Evolutionary conservation across 805 yeast species (phyloP), one percentile per base, ranked within the genome.

Genomic region (Metschnikowia koreensis): DNA sequence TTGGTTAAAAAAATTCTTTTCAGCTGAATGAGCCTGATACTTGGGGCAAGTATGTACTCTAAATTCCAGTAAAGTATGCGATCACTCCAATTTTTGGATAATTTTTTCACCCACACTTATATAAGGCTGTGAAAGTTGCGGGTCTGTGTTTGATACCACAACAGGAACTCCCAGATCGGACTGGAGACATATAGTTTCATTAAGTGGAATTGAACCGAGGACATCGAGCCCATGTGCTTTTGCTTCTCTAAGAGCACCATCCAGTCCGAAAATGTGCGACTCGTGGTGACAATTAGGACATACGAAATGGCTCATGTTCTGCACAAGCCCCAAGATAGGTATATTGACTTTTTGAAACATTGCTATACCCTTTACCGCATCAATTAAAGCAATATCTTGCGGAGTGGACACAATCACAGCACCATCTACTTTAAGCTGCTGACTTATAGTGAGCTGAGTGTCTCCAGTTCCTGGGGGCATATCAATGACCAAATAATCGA

Each of bases 401-500:
- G 96, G 93, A 0, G 96, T 89, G 0, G 91, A 82, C 1, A 89
- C 96, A 38, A 89, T 81, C 1, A 89, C 79, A 0, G 96, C 89
- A 0, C 96, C 96, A 59, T 84, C 87, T 0, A 89, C 81, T 43
- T 78, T 76, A n/a, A 87, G 65, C 60, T 83, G 86, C 66, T 89
- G 96, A 28, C 90, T 83, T n/a, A 89, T 74, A 0, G 96, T 86
- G 49, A 89, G 73, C 61, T 89, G 96, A 0, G 88, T 84, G 64
- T 89, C 96, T 16, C 96, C 96, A 0, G 96, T 89, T 2, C 96
- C 96, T 0, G 96, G 96, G 0, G 96, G 96, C 87, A 89, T 80
- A 60, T 89, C 96, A 10, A 89, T 72, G 1, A 89, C 85, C 44
- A 89, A 70, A 22, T 83, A 76, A 63, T 89, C 96, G 41, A 89